Conservation (phyloP, 192 early-diverging fungal genomes). For the Coemansia sp. region DNA sequence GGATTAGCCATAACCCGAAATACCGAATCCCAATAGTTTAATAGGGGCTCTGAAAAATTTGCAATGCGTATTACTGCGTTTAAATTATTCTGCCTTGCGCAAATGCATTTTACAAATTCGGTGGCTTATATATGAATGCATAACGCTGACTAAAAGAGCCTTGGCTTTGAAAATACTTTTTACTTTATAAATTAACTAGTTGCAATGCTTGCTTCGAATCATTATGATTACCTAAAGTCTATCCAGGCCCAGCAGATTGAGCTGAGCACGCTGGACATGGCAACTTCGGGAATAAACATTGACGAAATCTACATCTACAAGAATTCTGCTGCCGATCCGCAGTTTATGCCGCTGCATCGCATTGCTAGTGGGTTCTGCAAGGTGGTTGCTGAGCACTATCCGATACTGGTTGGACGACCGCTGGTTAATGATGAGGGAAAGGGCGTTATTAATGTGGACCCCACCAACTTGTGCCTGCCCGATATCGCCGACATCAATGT, state of each 20-base stretch:
- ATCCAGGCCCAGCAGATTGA: constrained; percentile 40
- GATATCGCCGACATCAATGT: constrained; percentile 31
- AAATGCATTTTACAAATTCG: too few relatives aligned
- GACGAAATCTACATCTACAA: constrained; percentile 39
- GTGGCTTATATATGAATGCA: too few relatives aligned
- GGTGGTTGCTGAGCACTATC: constrained; percentile 45
- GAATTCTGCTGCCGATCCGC: constrained; percentile 1
- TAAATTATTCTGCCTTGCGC: background rate
- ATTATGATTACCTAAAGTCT: background rate
- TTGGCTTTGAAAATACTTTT: background rate
- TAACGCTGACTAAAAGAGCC: too few relatives aligned
- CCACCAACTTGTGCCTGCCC: constrained; percentile 32
- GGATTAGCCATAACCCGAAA: background rate
- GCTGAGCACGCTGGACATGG: constrained; percentile 35
- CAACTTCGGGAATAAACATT: constrained; percentile 24
- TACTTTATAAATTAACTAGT: background rate
- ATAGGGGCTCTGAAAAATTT: background rate
- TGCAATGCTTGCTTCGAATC: background rate
- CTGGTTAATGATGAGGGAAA: constrained; percentile 22
- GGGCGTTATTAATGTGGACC: constrained; percentile 28
- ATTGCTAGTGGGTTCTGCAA: constrained; percentile 27
- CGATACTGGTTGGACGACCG: constrained; percentile 34
- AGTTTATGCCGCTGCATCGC: constrained; percentile 35
- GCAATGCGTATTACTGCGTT: too few relatives aligned
- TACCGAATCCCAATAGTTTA: background rate